Percentiles rank a stretch among this genome's conserved stretches.
Conservation (phyloP, 2,329 filamentous ascomycete species). For the Penicillium sp. region DNA sequence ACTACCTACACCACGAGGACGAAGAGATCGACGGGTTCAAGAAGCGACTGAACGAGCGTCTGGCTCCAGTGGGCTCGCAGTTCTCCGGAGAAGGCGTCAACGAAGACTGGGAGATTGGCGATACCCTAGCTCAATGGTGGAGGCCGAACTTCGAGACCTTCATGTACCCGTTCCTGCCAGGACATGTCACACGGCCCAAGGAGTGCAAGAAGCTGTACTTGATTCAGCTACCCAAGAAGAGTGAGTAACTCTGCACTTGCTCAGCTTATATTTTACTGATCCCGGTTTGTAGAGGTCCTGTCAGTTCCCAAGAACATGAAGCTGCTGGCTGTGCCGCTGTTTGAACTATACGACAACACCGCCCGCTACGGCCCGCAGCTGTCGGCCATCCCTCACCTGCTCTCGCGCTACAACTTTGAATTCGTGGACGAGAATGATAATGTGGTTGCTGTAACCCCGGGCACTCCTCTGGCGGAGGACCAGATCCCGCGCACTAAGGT, state of each 20-base stretch:
- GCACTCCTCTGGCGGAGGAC: conserved; percentile 55
- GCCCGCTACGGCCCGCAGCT: conserved; percentile 91
- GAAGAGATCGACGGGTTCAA: conserved; percentile 97
- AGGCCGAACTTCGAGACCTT: conserved; percentile 98
- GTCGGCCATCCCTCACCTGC: conserved; percentile 88
- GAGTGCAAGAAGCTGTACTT: conserved; percentile 99
- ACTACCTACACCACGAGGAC: conserved; percentile 81
- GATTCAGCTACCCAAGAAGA: conserved; percentile 86
- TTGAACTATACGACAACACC: conserved; percentile 97
- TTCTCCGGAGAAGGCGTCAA: conserved; percentile 80
- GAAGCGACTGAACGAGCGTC: conserved; percentile 78
- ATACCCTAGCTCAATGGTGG: conserved; percentile 98
- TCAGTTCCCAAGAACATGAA: conserved; percentile 99
- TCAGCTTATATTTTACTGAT: neutral
- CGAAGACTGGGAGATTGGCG: conserved; percentile 89
- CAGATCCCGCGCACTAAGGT: conserved; percentile 62
- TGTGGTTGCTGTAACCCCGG: conserved; percentile 77
- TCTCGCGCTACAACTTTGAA: conserved; percentile 95
- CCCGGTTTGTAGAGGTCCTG: conserved; percentile 64
- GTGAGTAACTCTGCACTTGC: conserved; percentile 51
- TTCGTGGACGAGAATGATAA: conserved; percentile 92
- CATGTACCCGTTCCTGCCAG: conserved; percentile 98
- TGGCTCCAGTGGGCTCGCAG: conserved; percentile 82
- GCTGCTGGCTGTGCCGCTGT: conserved; percentile 88
- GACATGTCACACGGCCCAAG: conserved; percentile 92